Base-by-base conservation (phyloP, 148 eudicot genomes). In the Camellia lanceoleosa region DNA sequence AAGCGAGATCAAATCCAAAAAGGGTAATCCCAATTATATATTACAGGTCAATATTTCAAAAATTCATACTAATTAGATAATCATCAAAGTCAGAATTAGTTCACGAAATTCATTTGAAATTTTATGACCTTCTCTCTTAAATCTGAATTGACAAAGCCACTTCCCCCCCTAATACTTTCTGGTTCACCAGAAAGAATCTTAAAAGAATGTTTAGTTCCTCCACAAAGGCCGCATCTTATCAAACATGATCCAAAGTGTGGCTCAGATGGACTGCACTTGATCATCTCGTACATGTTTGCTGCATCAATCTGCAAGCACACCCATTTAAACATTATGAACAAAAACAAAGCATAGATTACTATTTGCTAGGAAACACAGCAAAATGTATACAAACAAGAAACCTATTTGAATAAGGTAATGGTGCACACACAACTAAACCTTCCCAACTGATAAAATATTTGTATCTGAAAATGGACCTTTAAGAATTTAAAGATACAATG, bases 91-190 rank as follows among this genome's bases (percentile, higher is more conserved):
- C 16, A 19, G 43, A 68, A 43, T 38, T 30, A 73, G 71, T 46
- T 84, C 20, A 60, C 46, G 43, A 69, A 38, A 10, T 65, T 62
- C 38, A 19, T 23, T 63, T 12, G 44, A 74, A 78, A 78, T 18
- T 16, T 76, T 14, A 81, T 80, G n/a, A 93, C 97, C 94, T 93
- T 81, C 56, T 86, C 88, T 74, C 86, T 86, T 82, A 88, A 68
- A 68, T 90, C 90, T 73, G 78, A 30, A 80, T 75, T 80, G 44
- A 77, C 85, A 47, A 75, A 60, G 73, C 75, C 82, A 66, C 72
- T 74, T 78, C 84, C 85, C 76, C 59, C 85, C 54, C 74, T 78
- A 43, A 54, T n/a, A 65, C 65, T 80, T 80, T 85, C 92, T 66
- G 85, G 65, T 79, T 84, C 87, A 77, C 68, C 54, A 16, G 86